Conservation (phyloP, 2,329 filamentous ascomycete genomes). For the Colletotrichum sansevieriae region DNA sequence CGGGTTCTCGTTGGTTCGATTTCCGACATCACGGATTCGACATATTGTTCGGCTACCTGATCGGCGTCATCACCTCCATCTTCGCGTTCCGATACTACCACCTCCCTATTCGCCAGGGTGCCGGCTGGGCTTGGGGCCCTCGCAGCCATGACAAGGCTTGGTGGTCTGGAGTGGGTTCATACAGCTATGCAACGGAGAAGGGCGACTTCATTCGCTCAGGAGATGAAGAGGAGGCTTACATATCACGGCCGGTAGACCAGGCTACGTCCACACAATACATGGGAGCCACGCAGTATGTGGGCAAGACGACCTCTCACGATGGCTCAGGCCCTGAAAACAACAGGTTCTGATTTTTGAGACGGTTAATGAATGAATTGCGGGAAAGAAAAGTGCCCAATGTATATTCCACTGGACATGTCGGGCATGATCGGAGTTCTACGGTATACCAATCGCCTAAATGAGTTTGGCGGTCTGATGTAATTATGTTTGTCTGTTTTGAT, state of each 20-base stretch:
- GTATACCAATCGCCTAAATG: conserved; percentile 37
- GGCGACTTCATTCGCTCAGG: conserved; percentile 44
- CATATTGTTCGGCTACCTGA: conserved; percentile 84
- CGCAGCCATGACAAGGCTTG: conserved; percentile 80
- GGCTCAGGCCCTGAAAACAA: conserved; percentile 23
- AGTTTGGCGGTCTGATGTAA: conserved; percentile 21
- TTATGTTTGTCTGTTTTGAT: conserved; percentile 11
- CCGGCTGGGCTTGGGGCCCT: conserved; percentile 91
- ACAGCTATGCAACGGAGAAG: conserved; percentile 66
- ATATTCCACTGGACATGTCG: conserved; percentile 19
- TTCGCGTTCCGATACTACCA: conserved; percentile 90
- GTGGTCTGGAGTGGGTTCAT: conserved; percentile 78
- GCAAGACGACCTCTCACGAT: conserved; percentile 30
- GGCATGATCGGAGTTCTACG: conserved; percentile 39
- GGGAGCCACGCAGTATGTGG: conserved; percentile 26
- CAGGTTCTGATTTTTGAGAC: conserved; percentile 23
- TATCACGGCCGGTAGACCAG: conserved; percentile 23
- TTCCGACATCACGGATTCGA: conserved; percentile 95
- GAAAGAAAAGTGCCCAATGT: conserved; percentile 1
- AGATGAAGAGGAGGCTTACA: conserved; percentile 49
- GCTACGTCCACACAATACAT: conserved; percentile 20
- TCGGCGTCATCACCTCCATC: conserved; percentile 79
- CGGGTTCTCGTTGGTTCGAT: conserved; percentile 88
- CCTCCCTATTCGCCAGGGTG: conserved; percentile 80
- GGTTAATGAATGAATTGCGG: neutral